A percentile compares a stretch with the other conserved stretches of the same genome.
Evolutionary conservation across 768 basidiomycete genomes (phyloP).

Genomic region (Strobilomyces dryophilus): DNA sequence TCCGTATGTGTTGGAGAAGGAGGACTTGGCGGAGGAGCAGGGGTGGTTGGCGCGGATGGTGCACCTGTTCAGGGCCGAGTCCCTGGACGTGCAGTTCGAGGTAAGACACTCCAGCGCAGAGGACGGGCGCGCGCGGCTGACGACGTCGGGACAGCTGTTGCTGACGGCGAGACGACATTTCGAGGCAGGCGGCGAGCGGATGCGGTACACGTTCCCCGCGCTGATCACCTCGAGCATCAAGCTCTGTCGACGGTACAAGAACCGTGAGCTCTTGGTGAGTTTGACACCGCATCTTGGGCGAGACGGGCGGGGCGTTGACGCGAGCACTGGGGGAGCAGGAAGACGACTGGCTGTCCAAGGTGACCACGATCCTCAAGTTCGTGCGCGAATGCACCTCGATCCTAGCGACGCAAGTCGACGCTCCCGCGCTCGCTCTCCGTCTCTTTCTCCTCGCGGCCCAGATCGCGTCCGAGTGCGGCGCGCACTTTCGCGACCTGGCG

Average conservation of each 20-base stretch:
- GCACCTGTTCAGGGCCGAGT: conserved; percentile 88
- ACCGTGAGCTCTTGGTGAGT: conserved; percentile 64
- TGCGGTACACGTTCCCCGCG: conserved; percentile 96
- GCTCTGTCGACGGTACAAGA: conserved; percentile 88
- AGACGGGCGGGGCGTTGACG: too few species aligned
- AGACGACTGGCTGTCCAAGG: conserved; percentile 80
- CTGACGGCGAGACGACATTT: conserved; percentile 91
- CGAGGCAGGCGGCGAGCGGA: conserved; percentile 87
- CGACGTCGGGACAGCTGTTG: conserved; percentile 54
- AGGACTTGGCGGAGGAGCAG: conserved; percentile 97
- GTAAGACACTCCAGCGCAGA: conserved; percentile 36
- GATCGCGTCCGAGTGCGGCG: conserved; percentile 89
- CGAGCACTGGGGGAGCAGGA: conserved; percentile 58
- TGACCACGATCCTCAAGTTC: conserved; percentile 89
- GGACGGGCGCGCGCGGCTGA: not conserved
- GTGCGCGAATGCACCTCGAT: conserved; percentile 90
- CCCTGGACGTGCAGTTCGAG: conserved; percentile 85
- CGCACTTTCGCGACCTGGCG: conserved; percentile 91
- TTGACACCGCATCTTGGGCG: too few species aligned
- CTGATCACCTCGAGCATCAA: conserved; percentile 92
- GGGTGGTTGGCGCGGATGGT: conserved; percentile 99
- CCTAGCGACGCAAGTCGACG: conserved; percentile 89
- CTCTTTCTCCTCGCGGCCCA: conserved; percentile 95
- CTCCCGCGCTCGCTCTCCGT: conserved; percentile 87
- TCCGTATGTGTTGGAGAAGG: conserved; percentile 62